A percentile compares a stretch with the other conserved stretches of the same genome.
Evolutionary conservation across 331 rosid genomes (phyloP).

Genomic region (Malus hybrid): DNA sequence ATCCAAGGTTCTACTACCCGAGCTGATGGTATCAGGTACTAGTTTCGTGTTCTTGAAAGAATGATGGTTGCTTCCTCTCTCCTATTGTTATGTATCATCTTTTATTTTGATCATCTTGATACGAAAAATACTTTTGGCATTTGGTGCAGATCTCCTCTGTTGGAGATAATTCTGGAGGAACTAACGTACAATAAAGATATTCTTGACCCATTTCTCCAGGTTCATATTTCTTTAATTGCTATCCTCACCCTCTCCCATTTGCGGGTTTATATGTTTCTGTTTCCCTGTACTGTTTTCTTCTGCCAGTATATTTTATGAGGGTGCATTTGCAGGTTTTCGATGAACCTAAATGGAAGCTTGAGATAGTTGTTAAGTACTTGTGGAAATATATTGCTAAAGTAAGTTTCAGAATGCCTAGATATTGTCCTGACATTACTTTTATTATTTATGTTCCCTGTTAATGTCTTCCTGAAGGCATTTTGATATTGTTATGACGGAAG

Average conservation of each 20-base stretch:
- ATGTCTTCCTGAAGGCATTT: neutral
- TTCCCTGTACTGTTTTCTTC: neutral
- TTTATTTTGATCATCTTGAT: neutral
- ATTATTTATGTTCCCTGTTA: neutral
- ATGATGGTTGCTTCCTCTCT: neutral
- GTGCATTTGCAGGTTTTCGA: slow-evolving; percentile 33
- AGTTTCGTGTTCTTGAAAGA: slow-evolving; percentile 10
- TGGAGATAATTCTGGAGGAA: slow-evolving; percentile 76
- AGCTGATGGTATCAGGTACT: slow-evolving; percentile 72
- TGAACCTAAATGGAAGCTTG: slow-evolving; percentile 88
- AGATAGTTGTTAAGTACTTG: slow-evolving; percentile 56
- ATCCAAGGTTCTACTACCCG: slow-evolving; percentile 56
- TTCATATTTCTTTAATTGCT: slow-evolving; percentile 9
- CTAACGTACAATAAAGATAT: slow-evolving; percentile 54
- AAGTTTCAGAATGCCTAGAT: neutral
- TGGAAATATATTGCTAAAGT: slow-evolving; percentile 52
- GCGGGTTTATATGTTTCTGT: neutral
- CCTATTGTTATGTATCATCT: neutral
- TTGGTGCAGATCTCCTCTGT: slow-evolving; percentile 62
- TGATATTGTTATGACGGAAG: neutral
- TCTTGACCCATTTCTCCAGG: slow-evolving; percentile 69
- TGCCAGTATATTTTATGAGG: slow-evolving; percentile 12
- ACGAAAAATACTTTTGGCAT: slow-evolving; percentile 1
- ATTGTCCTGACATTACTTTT: neutral
- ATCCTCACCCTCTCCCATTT: neutral